Base-by-base conservation (phyloP, 805 yeast species). In the Ogataea methanolica region DNA sequence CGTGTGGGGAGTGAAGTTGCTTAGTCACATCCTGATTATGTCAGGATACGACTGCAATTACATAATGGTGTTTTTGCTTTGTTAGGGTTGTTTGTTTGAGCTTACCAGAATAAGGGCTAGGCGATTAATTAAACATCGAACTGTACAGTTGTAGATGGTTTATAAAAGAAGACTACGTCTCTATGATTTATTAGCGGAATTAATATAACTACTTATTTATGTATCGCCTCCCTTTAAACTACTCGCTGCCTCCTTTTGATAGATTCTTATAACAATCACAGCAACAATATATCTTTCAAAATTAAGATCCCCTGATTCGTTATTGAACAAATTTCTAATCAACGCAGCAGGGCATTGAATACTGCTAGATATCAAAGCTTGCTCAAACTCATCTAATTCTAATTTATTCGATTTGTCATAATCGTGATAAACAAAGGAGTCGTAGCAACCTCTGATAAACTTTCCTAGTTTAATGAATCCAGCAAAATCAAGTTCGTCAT, bases 381-480 rank as follows among this genome's bases (percentile, higher is more conserved):
- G 51, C n/a, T 43, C 43, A 35, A 66, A 65, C 44, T 65, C 69
- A 3, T 54, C 49, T 16, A 60, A 53, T 26, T 60, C 62, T 26
- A 66, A 47, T 26, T 46, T 45, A 37, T 59, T 58, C 8, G 65
- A 60, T 5, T 47, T 41, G 45, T 64, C 65, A 2, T 45, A 46
- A 47, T 65, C 69, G 46, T 63, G 60, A 48, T 51, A 58, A 21
- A 53, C 55, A 47, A 65, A 65, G 14, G 65, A 61, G 3, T 54
- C 58, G 44, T 51, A 58, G 49, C 68, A 65, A 3, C 67, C 67
- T 45, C 64, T 61, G 19, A 65, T 33, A 44, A 65, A 66, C n/a
- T 45, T 48, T 40, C 62, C 56, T 44, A 65, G 38, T n/a, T 53
- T 54, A 19, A 65, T 53, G 43, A 66, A 66, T 29, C 54, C 53